phyloP scores from a whole-genome alignment of 2,329 filamentous ascomycete species.

The Dactylellina haptotyla region DNA sequence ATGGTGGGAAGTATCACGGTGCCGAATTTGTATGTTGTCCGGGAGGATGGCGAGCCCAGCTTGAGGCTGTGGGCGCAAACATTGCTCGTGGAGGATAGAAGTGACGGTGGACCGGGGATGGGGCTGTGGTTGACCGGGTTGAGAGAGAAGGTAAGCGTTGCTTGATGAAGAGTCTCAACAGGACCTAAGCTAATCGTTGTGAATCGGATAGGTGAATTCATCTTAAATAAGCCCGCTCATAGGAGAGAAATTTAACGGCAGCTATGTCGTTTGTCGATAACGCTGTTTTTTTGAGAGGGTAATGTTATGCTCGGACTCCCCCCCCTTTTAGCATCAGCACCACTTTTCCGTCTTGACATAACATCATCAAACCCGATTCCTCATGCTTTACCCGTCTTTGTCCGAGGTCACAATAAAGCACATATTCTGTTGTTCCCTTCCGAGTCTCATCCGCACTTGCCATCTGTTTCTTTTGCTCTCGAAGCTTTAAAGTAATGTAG shows the following conservation, averaged over 20 bases:
- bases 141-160: conserved; percentile 83
- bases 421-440: no score
- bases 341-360: no score
- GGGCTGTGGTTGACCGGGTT: conserved; percentile 91
- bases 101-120: conserved; percentile 91
- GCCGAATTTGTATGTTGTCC: conserved; percentile 90
- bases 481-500: conserved; percentile 29
- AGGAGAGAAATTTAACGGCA: no score
- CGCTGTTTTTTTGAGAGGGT: no score
- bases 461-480: background rate
- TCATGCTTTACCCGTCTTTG: no score
- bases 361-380: no score
- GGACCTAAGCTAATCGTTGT: conserved; percentile 26
- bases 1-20: conserved; percentile 93
- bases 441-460: no score
- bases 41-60: conserved; percentile 94
- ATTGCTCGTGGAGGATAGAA: conserved; percentile 90
- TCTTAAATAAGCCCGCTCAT: conserved; percentile 30
- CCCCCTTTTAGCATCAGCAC: no score
- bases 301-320: no score
- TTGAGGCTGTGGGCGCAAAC: conserved; percentile 97
- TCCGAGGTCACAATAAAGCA: no score
- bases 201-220: conserved; percentile 37
- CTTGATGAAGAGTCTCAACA: background rate
- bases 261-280: no score